Conservation (phyloP, 176 grass and related monocot genomes). For the Musa schizocarpa region DNA sequence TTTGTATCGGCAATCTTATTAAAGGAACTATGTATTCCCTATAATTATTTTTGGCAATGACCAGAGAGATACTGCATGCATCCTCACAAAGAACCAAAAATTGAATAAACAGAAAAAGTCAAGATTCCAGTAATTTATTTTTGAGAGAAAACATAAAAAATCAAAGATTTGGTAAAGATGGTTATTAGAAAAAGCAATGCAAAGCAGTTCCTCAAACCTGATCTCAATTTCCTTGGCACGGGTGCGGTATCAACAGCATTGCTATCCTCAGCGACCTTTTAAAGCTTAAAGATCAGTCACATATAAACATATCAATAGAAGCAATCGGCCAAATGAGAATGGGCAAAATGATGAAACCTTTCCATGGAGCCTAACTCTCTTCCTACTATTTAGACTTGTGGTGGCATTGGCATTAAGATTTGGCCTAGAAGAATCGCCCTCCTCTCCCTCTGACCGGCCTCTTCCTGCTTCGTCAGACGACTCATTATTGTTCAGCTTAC, state of each 20-base stretch:
- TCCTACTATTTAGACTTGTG: slow-evolving; percentile 21
- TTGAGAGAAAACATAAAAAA: not conserved
- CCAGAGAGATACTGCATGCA: not conserved
- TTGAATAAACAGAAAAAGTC: not conserved
- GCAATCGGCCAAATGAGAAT: slow-evolving; percentile 10
- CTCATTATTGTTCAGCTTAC: slow-evolving; percentile 32
- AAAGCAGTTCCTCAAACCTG: slow-evolving; percentile 31
- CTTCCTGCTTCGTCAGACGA: slow-evolving; percentile 2
- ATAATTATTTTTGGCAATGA: not conserved
- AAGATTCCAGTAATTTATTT: not conserved
- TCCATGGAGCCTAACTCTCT: slow-evolving; percentile 32
- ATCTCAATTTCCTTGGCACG: slow-evolving; percentile 68
- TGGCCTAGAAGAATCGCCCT: slow-evolving; percentile 23
- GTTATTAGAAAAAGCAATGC: not conserved
- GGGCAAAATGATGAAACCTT: slow-evolving; percentile 29
- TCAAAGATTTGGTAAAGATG: not conserved
- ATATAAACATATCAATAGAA: slow-evolving; percentile 11
- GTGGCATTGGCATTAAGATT: slow-evolving; percentile 14
- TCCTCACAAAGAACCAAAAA: not conserved
- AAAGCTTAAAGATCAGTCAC: slow-evolving; percentile 10
- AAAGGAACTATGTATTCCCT: no score
- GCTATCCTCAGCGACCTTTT: slow-evolving; percentile 35
- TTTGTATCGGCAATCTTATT: no score
- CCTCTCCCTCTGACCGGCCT: slow-evolving; percentile 14
- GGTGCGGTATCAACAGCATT: slow-evolving; percentile 32